These are phyloP conservation scores for Lentinula sp. DNA, from an alignment of 768 basidiomycete genomes.

Conservation along the genomic window DNA sequence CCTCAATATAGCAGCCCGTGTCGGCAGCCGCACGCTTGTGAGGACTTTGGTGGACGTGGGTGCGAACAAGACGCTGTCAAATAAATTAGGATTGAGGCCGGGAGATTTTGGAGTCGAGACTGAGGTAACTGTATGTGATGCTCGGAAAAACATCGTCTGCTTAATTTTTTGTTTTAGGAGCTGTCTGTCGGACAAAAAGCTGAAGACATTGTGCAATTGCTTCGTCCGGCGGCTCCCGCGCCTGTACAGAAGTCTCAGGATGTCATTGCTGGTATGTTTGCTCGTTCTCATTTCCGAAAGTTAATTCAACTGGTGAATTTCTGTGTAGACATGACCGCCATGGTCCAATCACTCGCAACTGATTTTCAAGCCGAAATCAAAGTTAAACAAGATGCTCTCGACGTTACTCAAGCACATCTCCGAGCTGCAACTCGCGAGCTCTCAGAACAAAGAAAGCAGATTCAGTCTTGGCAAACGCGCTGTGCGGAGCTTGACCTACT, in stretches of 20 bases:
- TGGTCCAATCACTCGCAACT: constrained; percentile 71
- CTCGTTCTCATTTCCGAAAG: not conserved
- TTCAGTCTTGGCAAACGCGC: constrained; percentile 66
- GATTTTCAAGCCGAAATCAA: constrained; percentile 85
- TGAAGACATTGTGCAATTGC: constrained; percentile 73
- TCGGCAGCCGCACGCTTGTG: constrained; percentile 86
- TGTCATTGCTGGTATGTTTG: constrained; percentile 61
- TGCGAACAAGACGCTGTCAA: constrained; percentile 82
- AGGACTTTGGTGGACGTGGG: constrained; percentile 86
- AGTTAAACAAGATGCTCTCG: constrained; percentile 81
- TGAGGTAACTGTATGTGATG: constrained; percentile 48
- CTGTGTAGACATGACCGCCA: constrained; percentile 68
- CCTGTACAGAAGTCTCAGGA: constrained; percentile 88
- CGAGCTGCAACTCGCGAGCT: constrained; percentile 87
- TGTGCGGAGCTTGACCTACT: constrained; percentile 79
- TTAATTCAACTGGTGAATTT: constrained; percentile 2
- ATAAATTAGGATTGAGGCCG: constrained; percentile 89
- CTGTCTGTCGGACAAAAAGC: constrained; percentile 62
- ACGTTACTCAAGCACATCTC: constrained; percentile 80
- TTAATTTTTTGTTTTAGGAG: constrained; percentile 36
- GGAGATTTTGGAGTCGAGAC: constrained; percentile 94
- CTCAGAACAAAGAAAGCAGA: constrained; percentile 83
- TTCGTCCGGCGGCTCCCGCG: constrained; percentile 66
- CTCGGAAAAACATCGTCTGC: not conserved
- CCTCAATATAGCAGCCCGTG: constrained; percentile 89